Conservation (phyloP, 768 basidiomycete species). For the Gelatoporia subvermispora region DNA sequence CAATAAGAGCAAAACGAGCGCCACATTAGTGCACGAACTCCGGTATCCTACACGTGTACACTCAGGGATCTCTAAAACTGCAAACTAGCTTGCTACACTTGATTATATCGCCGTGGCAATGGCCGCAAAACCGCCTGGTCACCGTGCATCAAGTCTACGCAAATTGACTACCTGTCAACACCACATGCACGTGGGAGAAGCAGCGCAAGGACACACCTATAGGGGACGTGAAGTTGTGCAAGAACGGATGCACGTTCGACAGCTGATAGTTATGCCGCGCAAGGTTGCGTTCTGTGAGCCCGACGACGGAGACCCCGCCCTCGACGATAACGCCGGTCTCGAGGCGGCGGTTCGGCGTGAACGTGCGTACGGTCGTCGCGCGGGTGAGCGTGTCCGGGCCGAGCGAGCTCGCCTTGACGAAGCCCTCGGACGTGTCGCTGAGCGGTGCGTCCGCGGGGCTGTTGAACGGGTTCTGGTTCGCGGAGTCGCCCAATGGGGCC, state of each 20-base stretch:
- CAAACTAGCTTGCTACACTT: too few species aligned
- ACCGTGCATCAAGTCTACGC: too few species aligned
- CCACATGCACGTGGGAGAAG: not conserved
- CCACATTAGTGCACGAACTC: too few species aligned
- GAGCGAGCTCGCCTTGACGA: conserved; percentile 3
- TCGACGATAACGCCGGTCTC: conserved; percentile 13
- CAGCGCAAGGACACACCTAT: conserved; percentile 42
- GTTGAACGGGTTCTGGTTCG: not conserved
- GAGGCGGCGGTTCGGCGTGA: conserved; percentile 24
- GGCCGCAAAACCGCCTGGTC: too few species aligned
- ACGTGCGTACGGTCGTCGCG: conserved; percentile 7
- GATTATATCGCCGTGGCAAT: too few species aligned
- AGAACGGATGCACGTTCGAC: conserved; percentile 39
- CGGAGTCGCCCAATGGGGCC: conserved; percentile 1
- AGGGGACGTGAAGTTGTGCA: conserved; percentile 65
- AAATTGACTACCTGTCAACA: too few species aligned
- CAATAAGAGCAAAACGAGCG: too few species aligned
- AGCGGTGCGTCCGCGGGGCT: not conserved
- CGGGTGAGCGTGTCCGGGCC: not conserved
- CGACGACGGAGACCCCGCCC: conserved; percentile 16
- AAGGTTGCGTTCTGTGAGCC: conserved; percentile 40
- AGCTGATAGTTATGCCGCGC: conserved; percentile 34
- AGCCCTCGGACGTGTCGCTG: not conserved
- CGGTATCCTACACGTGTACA: too few species aligned
- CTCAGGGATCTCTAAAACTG: too few species aligned